A percentile compares a stretch with the other conserved stretches of the same genome.
phyloP scores from a whole-genome alignment of 1,284 basidiomycete species.

The Kwoniella shivajii region DNA sequence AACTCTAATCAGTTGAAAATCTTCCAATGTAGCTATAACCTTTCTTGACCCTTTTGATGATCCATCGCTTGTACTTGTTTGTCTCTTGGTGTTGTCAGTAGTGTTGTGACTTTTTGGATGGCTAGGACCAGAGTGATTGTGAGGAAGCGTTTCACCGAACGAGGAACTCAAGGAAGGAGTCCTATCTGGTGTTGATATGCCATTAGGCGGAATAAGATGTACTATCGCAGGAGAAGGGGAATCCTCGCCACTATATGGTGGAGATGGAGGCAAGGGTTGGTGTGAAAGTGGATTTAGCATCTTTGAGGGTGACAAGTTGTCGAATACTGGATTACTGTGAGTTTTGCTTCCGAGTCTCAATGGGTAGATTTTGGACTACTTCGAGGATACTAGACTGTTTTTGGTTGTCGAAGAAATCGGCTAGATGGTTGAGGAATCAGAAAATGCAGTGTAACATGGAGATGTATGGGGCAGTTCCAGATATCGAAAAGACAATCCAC shows the following conservation, averaged over 20 bases:
- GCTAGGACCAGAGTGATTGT: neutral
- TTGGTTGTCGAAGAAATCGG: no score
- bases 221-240: neutral
- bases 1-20: constrained; percentile 95
- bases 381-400: no score
- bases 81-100: neutral
- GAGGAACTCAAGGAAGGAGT: constrained; percentile 3
- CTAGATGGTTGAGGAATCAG: no score
- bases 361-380: no score
- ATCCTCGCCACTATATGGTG: constrained; percentile 10
- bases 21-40: constrained; percentile 67
- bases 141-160: neutral
- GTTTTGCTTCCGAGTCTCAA: no score
- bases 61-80: constrained; percentile 1
- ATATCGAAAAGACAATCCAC: no score
- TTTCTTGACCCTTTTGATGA: neutral
- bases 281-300: neutral
- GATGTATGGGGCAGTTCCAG: no score
- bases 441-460: no score
- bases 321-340: no score
- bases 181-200: constrained; percentile 2
- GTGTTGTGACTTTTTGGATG: neutral
- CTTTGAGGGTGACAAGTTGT: neutral
- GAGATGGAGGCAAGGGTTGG: constrained; percentile 8
- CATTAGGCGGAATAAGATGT: constrained; percentile 1